A percentile compares a stretch with the other conserved stretches of the same genome.
Evolutionary conservation across 2,329 filamentous ascomycete genomes (phyloP).

Genomic region (Nakataea oryzae): DNA sequence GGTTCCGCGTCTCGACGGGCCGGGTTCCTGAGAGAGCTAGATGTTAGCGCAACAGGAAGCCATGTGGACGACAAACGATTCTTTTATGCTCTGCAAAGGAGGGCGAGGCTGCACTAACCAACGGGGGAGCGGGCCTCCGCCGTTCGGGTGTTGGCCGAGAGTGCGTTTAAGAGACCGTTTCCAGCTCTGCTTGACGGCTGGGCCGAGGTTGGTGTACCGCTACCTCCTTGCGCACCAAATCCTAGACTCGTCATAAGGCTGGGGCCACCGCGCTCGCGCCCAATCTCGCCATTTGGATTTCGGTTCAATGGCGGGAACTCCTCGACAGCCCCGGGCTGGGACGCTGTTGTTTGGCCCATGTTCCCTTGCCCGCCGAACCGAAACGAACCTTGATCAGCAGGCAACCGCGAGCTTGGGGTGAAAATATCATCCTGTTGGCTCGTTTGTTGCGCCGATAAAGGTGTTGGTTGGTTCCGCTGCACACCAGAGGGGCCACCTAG

Average conservation of each 20-base stretch:
- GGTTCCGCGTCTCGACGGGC: slow-evolving; percentile 31
- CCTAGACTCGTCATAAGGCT: slow-evolving; percentile 42
- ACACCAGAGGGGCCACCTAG: slow-evolving; percentile 29
- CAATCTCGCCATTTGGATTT: slow-evolving; percentile 45
- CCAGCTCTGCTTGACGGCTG: slow-evolving; percentile 34
- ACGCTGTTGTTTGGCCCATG: slow-evolving; percentile 31
- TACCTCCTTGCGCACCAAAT: slow-evolving; percentile 35
- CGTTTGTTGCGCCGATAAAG: slow-evolving; percentile 37
- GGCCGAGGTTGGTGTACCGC: slow-evolving; percentile 19
- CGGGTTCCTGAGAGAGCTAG: slow-evolving; percentile 21
- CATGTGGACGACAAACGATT: slow-evolving; percentile 13
- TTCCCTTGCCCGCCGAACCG: slow-evolving; percentile 40
- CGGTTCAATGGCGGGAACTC: slow-evolving; percentile 54
- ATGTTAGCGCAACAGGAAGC: not conserved
- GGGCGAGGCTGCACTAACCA: slow-evolving; percentile 19
- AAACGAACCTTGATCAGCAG: slow-evolving; percentile 35
- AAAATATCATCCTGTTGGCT: slow-evolving; percentile 37
- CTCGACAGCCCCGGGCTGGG: slow-evolving; percentile 38
- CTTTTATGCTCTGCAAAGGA: slow-evolving; percentile 15
- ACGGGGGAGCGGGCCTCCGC: slow-evolving; percentile 39
- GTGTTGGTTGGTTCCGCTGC: slow-evolving; percentile 40
- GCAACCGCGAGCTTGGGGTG: slow-evolving; percentile 24
- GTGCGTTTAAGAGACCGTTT: slow-evolving; percentile 52
- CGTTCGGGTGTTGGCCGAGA: slow-evolving; percentile 47
- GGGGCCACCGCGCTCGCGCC: slow-evolving; percentile 37